Conservation (phyloP, 345 rosid species). For the Eucalyptus marginata region DNA sequence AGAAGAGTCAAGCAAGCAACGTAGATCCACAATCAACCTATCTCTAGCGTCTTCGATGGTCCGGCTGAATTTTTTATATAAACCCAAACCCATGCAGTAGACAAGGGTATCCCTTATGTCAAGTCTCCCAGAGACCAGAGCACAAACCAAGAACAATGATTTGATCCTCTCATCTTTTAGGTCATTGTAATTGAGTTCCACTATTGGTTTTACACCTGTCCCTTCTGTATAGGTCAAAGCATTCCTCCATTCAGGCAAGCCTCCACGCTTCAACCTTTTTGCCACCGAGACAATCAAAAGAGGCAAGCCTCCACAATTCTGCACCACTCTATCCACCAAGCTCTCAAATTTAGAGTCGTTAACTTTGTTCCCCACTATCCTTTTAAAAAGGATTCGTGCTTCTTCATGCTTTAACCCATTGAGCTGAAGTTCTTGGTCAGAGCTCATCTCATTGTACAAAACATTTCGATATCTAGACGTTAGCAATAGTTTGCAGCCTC, state of each 20-base stretch:
- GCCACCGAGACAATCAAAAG: too few relatives aligned
- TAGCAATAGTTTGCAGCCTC: not conserved
- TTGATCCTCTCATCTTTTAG: too few relatives aligned
- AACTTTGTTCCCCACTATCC: accelerated
- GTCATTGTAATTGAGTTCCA: too few relatives aligned
- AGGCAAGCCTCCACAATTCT: too few relatives aligned
- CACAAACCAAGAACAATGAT: too few relatives aligned
- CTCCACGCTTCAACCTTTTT: too few relatives aligned
- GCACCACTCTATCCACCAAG: accelerated
- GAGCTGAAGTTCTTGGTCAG: accelerated
- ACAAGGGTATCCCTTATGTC: accelerated
- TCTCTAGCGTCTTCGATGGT: too few relatives aligned
- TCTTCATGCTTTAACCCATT: accelerated
- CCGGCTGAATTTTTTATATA: accelerated
- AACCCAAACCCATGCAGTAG: too few relatives aligned
- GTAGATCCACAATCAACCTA: too few relatives aligned
- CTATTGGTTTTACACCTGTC: accelerated
- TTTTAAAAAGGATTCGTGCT: not conserved
- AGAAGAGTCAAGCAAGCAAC: accelerated
- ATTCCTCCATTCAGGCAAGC: too few relatives aligned
- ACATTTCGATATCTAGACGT: accelerated
- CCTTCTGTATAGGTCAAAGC: too few relatives aligned
- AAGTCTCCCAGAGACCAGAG: accelerated
- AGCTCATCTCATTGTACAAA: accelerated
- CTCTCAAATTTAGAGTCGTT: accelerated